Conservation (phyloP, 2,329 filamentous ascomycete genomes). For the Aschersonia sp. region DNA sequence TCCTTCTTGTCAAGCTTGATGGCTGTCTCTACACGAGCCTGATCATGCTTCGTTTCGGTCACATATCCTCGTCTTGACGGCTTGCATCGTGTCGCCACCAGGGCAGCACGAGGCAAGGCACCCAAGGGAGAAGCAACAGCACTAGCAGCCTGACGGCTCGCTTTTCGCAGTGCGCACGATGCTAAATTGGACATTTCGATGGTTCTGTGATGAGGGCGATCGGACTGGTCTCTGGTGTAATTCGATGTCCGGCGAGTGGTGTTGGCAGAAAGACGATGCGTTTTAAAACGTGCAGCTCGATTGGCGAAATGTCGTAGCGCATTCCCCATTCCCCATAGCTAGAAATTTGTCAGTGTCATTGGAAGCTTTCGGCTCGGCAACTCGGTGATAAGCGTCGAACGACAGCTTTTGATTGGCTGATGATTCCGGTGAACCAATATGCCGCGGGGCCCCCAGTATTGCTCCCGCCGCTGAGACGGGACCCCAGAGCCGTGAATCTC, state of each 20-base stretch:
- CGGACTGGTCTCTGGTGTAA: not conserved
- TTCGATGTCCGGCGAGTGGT: constrained; percentile 5
- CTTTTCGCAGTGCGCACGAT: constrained; percentile 61
- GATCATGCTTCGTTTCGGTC: constrained; percentile 64
- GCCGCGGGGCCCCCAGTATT: not conserved
- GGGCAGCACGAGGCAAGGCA: constrained; percentile 14
- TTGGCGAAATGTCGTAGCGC: constrained; percentile 1
- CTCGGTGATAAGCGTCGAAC: constrained; percentile 20
- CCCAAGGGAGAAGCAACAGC: constrained; percentile 19
- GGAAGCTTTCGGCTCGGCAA: constrained; percentile 15
- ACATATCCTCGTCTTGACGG: constrained; percentile 54
- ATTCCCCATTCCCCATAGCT: not conserved
- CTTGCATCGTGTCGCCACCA: constrained; percentile 10
- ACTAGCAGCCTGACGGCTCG: constrained; percentile 39
- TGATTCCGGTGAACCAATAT: constrained; percentile 1
- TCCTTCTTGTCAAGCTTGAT: constrained; percentile 79
- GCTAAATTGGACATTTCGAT: constrained; percentile 46
- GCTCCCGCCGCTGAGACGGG: not conserved
- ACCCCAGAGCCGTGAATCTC: not conserved
- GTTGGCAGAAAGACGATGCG: constrained; percentile 6
- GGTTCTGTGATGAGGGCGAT: too few species aligned
- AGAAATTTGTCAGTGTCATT: constrained; percentile 19
- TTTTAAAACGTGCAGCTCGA: constrained; percentile 4
- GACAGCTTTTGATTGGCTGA: constrained; percentile 15
- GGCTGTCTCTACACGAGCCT: constrained; percentile 73